Conservation (phyloP, 441 rosid genomes). For the Syzygium syzygioides region DNA sequence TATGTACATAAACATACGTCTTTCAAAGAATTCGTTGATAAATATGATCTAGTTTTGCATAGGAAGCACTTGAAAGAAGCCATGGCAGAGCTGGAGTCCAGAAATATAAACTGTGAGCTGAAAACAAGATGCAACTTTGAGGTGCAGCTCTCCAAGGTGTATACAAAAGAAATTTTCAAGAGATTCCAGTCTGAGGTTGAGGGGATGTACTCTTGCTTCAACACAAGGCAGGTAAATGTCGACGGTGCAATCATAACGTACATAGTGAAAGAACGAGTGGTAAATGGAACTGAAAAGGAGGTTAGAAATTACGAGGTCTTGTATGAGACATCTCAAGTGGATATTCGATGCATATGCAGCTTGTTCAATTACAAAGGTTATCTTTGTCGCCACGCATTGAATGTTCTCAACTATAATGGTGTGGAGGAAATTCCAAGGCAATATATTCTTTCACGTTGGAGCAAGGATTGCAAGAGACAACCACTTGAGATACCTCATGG, state of each 20-base stretch:
- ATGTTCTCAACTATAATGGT: conserved; percentile 44
- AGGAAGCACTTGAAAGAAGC: conserved; percentile 42
- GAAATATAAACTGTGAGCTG: conserved; percentile 25
- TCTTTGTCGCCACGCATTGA: conserved; percentile 47
- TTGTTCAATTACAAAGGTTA: conserved; percentile 51
- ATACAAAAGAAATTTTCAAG: conserved; percentile 28
- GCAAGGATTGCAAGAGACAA: conserved; percentile 29
- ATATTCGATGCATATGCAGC: conserved; percentile 49
- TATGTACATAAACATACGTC: conserved; percentile 47
- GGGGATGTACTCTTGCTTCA: conserved; percentile 47
- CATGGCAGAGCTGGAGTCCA: conserved; percentile 31
- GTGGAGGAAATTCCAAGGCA: conserved; percentile 40
- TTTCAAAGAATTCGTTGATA: conserved; percentile 47
- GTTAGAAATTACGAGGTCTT: conserved; percentile 36
- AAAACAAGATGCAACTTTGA: conserved; percentile 40
- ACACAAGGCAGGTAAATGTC: conserved; percentile 35
- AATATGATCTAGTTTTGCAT: conserved; percentile 36
- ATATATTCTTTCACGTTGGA: conserved; percentile 35
- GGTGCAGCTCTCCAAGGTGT: conserved; percentile 40
- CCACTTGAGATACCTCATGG: conserved; percentile 10
- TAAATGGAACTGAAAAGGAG: conserved; percentile 32
- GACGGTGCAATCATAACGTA: conserved; percentile 35
- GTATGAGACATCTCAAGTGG: conserved; percentile 33
- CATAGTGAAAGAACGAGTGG: conserved; percentile 38
- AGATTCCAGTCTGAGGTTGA: conserved; percentile 45